Evolutionary conservation across 225 moss, liverwort and hornwort genomes (phyloP).

Genomic region (Rhytidiadelphus loreus): DNA sequence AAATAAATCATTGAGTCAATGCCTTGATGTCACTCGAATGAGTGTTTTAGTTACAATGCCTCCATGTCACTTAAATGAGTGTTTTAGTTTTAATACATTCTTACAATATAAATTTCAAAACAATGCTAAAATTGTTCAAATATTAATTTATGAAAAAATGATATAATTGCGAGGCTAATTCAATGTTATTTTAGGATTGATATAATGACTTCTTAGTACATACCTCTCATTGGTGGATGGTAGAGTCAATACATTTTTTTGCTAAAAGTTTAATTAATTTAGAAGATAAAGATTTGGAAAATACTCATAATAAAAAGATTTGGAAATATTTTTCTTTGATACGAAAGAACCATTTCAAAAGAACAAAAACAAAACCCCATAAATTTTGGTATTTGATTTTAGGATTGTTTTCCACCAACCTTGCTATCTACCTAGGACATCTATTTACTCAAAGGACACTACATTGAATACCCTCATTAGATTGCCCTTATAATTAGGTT

Average conservation of each 20-base stretch:
- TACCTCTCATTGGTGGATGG: background rate
- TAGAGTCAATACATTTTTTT: background rate
- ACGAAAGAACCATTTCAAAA: background rate
- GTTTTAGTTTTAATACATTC: background rate
- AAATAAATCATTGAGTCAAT: background rate
- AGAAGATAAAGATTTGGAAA: background rate
- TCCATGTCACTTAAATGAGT: no score
- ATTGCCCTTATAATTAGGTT: no score
- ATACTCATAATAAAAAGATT: background rate
- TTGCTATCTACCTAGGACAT: background rate
- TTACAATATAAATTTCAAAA: background rate
- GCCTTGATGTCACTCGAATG: no score
- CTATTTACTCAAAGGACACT: accelerated
- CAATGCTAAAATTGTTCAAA: background rate
- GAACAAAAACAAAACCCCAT: accelerated
- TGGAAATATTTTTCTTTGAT: background rate
- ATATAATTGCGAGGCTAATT: background rate
- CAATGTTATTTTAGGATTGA: background rate
- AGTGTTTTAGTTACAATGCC: background rate
- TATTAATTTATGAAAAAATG: background rate
- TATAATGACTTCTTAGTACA: background rate
- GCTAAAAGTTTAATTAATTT: no score
- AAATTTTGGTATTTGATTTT: background rate
- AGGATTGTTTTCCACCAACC: background rate
- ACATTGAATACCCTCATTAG: background rate